Base-by-base conservation (phyloP, 352 stramenopile species). In the Globisporangium irregulare region DNA sequence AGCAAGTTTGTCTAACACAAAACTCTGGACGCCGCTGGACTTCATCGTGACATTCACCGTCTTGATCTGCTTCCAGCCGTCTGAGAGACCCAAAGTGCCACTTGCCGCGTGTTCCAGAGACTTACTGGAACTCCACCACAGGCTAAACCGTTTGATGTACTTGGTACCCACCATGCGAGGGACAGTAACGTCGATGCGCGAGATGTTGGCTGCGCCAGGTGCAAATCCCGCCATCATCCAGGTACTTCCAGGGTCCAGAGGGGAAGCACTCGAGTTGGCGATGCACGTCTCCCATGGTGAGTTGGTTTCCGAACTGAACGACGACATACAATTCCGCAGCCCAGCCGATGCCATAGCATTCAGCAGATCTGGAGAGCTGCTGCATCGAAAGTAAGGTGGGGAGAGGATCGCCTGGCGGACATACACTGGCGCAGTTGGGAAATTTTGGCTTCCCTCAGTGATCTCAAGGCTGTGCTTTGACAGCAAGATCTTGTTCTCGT, bases 181-280 rank as follows among this genome's bases (percentile, higher is more conserved):
- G n/a, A 91, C 62, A 22, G 63, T 66, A 18, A 91, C 60, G 1
- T 72, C 66, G 34, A 91, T 73, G 7, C 56, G 61, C 4, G 82
- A 84, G 34, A 89, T 32, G 29, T 82, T 85, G 22, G 38, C 24
- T 15, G 68, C 67, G 8, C 67, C 59, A 32, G 46, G 57, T 1
- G 71, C 48, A 68, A 89, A 89, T 0, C 75, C 78, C 41, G 79
- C 78, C 70, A 91, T 83, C 25, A 88, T 69, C 82, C 82, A 91
- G 10, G 80, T 68, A 55, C 77, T 87, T 2, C 79, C 80, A n/a
- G 18, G n/a, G 9, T 75, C 65, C 8, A 91, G 54, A 12, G 71
- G 67, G 0, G 41, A 8, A 3, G 75, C 77, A 22, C 14, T 78
- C 4, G 68, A 60, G 25, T 86, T 82, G 18, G 43, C 29, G 29